These are phyloP conservation scores for Albophoma yamanashiensis DNA, from an alignment of 2,329 filamentous ascomycete genomes.

Conservation along the genomic window DNA sequence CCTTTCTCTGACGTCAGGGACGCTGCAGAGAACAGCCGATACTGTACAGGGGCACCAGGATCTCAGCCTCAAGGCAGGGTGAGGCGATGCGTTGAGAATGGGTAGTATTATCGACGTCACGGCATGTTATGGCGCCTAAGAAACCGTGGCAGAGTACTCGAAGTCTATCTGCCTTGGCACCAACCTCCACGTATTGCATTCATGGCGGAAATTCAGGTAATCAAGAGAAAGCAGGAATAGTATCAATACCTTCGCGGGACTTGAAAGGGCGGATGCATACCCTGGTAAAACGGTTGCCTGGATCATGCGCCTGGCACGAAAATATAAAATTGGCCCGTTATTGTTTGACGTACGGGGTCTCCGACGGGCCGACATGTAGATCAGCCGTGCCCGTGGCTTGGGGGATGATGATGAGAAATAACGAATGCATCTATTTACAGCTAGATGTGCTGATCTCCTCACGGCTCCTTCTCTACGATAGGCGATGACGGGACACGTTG, in stretches of 20 bases:
- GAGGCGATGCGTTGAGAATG: background rate
- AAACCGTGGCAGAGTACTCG: background rate
- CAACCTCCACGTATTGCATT: background rate
- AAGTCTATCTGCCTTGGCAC: background rate
- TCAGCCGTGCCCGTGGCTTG: too few species aligned
- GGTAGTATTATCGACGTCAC: background rate
- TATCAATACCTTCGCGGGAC: too few species aligned
- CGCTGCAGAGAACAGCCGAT: background rate
- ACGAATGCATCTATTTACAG: too few species aligned
- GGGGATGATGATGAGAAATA: too few species aligned
- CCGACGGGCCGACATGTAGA: too few species aligned
- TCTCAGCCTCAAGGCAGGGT: background rate
- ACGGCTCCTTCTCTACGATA: background rate
- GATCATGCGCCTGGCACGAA: too few species aligned
- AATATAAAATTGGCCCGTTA: too few species aligned
- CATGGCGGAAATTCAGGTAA: background rate
- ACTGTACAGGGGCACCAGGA: background rate
- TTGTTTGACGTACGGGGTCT: too few species aligned
- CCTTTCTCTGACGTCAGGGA: background rate
- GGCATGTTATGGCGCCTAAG: background rate
- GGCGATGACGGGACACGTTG: too few species aligned
- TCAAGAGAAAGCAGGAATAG: background rate
- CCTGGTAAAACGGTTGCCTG: too few species aligned
- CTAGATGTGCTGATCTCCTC: background rate
- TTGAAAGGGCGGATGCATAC: too few species aligned